Percentiles rank a stretch among this genome's conserved stretches.
Evolutionary conservation across 371 early-diverging fungal species (phyloP).

Genomic region (Mortierella sp.): DNA sequence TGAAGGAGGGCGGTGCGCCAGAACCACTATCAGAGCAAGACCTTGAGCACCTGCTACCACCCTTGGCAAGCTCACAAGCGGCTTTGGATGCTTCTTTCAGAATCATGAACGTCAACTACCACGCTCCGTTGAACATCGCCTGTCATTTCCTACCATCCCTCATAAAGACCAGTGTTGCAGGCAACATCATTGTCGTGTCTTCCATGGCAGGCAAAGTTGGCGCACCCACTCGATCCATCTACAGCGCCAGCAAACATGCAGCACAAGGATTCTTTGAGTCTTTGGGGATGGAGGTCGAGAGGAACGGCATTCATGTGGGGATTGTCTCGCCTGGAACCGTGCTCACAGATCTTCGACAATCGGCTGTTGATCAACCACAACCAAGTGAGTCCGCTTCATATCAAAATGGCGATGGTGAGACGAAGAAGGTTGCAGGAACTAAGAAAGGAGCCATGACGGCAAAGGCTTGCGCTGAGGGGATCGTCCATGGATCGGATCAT

Average conservation of each 20-base stretch:
- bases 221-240: constrained; percentile 86
- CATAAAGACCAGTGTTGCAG: constrained; percentile 56
- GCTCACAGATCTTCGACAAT: constrained; percentile 73
- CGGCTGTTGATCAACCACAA: constrained; percentile 71
- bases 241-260: constrained; percentile 86
- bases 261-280: constrained; percentile 88
- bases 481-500: constrained; percentile 70
- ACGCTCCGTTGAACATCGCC: constrained; percentile 69
- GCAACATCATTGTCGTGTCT: constrained; percentile 79
- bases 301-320: constrained; percentile 68
- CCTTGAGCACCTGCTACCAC: constrained; percentile 24
- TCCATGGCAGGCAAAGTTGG: constrained; percentile 84
- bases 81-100: constrained; percentile 31
- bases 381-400: background rate
- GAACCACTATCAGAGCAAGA: background rate
- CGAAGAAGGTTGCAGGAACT: constrained; percentile 61
- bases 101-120: constrained; percentile 67
- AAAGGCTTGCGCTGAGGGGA: constrained; percentile 65
- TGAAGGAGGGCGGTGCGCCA: background rate
- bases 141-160: constrained; percentile 71
- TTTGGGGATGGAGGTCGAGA: constrained; percentile 78
- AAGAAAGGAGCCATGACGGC: constrained; percentile 72
- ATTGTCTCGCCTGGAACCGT: constrained; percentile 84
- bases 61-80: constrained; percentile 13
- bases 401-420: background rate